A percentile compares a stretch with the other conserved stretches of the same genome.
phyloP scores from a whole-genome alignment of 129 eudicot genomes.

The Ambrosia artemisiifolia region DNA sequence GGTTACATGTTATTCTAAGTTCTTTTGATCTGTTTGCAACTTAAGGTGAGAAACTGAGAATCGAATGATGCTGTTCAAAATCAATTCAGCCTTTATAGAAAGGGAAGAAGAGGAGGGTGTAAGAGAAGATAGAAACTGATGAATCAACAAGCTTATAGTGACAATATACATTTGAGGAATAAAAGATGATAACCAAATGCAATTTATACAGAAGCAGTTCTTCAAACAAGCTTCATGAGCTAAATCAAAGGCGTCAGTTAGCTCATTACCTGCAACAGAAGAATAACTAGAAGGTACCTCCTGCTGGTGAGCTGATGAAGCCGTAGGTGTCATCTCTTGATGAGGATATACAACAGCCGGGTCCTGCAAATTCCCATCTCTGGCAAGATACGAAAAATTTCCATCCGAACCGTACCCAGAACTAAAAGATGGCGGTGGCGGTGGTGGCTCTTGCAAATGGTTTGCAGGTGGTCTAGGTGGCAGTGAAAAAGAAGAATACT shows the following conservation, averaged over 20 bases:
- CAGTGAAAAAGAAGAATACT: slow-evolving; percentile 45
- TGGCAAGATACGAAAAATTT: slow-evolving; percentile 50
- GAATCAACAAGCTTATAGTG: slow-evolving; percentile 18
- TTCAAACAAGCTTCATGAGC: slow-evolving; percentile 50
- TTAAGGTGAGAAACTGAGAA: slow-evolving; percentile 3
- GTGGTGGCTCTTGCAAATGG: slow-evolving; percentile 47
- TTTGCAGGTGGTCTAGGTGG: slow-evolving; percentile 42
- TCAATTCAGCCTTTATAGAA: slow-evolving; percentile 3
- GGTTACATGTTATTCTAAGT: slow-evolving; percentile 3
- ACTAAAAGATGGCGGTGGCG: slow-evolving; percentile 47
- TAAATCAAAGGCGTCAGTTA: slow-evolving; percentile 44
- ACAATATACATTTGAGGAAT: slow-evolving; percentile 12
- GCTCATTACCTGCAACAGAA: slow-evolving; percentile 96
- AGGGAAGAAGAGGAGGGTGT: neutral
- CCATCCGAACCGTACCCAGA: slow-evolving; percentile 59
- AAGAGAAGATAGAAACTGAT: slow-evolving; percentile 17
- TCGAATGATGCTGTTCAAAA: slow-evolving; percentile 14
- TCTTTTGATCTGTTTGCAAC: slow-evolving; percentile 2
- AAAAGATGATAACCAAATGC: slow-evolving; percentile 20
- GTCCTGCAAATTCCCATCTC: slow-evolving; percentile 64
- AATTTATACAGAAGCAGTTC: slow-evolving; percentile 31
- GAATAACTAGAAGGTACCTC: slow-evolving; percentile 99
- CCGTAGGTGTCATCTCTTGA: slow-evolving; percentile 51
- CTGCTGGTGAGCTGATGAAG: slow-evolving; percentile 80
- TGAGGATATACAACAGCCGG: slow-evolving; percentile 50